Conservation (phyloP, 352 stramenopile species). For the Phytophthora citrophthora region DNA sequence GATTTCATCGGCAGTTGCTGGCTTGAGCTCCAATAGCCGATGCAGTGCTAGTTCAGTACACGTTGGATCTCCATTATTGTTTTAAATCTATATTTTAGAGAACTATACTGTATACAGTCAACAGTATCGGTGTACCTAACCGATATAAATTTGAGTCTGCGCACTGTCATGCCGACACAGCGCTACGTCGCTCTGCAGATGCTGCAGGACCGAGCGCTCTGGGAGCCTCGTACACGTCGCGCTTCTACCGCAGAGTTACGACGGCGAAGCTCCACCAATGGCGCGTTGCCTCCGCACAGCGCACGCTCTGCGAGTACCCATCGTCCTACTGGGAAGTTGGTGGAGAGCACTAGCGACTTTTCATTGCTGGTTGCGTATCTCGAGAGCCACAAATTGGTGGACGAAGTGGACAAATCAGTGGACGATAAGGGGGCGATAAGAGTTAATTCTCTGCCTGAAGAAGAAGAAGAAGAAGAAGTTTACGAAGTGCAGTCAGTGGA, state of each 20-base stretch:
- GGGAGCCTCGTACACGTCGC: constrained; percentile 19
- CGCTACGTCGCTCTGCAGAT: constrained; percentile 32
- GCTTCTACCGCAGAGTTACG: constrained; percentile 24
- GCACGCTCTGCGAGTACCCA: constrained; percentile 19
- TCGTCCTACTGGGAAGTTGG: constrained; percentile 14
- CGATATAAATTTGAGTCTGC: too few species aligned
- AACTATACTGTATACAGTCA: too few species aligned
- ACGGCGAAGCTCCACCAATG: constrained; percentile 21
- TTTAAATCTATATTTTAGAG: too few species aligned
- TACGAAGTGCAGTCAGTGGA: constrained; percentile 24
- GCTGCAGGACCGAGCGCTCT: constrained; percentile 30
- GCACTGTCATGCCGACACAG: background rate
- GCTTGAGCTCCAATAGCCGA: too few species aligned
- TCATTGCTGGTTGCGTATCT: constrained; percentile 28
- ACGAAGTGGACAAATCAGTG: too few species aligned
- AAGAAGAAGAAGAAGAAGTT: constrained; percentile 19
- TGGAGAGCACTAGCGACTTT: constrained; percentile 33
- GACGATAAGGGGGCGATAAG: background rate
- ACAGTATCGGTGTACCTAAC: too few species aligned
- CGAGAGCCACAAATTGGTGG: background rate
- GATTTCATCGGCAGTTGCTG: too few species aligned
- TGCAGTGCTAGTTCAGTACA: too few species aligned
- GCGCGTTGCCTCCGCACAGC: background rate
- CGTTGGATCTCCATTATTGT: too few species aligned
- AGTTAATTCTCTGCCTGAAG: constrained; percentile 11